Evolutionary conservation across 805 yeast genomes (phyloP).

Genomic region (Ogataea parapolymorpha): DNA sequence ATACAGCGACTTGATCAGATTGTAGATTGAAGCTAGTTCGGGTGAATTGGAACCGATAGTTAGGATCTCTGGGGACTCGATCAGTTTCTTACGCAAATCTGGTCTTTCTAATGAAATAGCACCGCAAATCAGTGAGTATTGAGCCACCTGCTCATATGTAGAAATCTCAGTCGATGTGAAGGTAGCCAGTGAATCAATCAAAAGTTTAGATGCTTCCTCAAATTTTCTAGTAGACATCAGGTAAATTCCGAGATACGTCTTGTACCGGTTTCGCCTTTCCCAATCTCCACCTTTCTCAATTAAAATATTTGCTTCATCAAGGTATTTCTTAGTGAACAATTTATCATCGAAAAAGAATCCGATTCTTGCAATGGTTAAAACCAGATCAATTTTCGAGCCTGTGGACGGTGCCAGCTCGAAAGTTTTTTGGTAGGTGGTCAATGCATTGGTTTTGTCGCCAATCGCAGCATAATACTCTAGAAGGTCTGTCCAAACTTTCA

Average conservation of each 20-base stretch:
- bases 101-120: constrained; percentile 77
- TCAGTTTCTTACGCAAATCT: constrained; percentile 75
- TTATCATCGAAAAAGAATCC: constrained; percentile 90
- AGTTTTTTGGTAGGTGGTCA: constrained; percentile 64
- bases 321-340: constrained; percentile 60
- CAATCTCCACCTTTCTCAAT: constrained; percentile 98
- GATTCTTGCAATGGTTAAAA: constrained; percentile 75
- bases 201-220: constrained; percentile 74
- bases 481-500: constrained; percentile 70
- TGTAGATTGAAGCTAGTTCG: constrained; percentile 72
- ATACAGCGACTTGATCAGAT: constrained; percentile 81
- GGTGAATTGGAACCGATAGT: constrained; percentile 71
- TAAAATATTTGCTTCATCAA: constrained; percentile 67
- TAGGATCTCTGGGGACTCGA: constrained; percentile 92
- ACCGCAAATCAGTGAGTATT: constrained; percentile 86
- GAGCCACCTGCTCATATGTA: constrained; percentile 85
- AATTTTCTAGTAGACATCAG: constrained; percentile 82
- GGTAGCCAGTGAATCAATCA: constrained; percentile 90
- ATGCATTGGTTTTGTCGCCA: constrained; percentile 75
- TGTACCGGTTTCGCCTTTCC: constrained; percentile 95
- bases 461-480: constrained; percentile 87
- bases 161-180: constrained; percentile 91
- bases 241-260: constrained; percentile 86
- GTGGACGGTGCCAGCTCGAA: constrained; percentile 77
- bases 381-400: constrained; percentile 86